Evolutionary conservation across 176 grass and related monocot genomes (phyloP).

Genomic region (Metroxylon sagu): DNA sequence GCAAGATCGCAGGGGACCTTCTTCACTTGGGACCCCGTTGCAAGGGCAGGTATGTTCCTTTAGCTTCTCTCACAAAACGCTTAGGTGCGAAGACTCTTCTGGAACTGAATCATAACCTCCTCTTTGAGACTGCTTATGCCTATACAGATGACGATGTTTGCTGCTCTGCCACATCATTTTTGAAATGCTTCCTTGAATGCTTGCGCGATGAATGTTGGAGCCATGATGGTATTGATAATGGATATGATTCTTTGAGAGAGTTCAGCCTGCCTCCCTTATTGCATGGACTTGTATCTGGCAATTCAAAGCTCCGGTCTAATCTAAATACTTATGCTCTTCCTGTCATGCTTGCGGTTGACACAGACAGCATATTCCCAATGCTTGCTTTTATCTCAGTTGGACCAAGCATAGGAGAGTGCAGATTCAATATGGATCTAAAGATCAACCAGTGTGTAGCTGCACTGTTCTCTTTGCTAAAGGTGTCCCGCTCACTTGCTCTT

Average conservation of each 20-base stretch:
- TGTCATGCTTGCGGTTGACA: slow-evolving; percentile 53
- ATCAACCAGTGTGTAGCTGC: slow-evolving; percentile 85
- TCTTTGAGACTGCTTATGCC: slow-evolving; percentile 76
- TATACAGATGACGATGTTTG: slow-evolving; percentile 92
- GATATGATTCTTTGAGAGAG: slow-evolving; percentile 61
- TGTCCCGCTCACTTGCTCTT: slow-evolving; percentile 72
- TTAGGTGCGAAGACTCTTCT: slow-evolving; percentile 81
- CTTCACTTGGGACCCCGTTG: slow-evolving; percentile 61
- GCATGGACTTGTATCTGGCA: slow-evolving; percentile 60
- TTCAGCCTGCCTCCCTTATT: slow-evolving; percentile 75
- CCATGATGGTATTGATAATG: slow-evolving; percentile 68
- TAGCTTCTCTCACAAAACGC: slow-evolving; percentile 83
- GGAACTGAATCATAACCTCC: slow-evolving; percentile 57
- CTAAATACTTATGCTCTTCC: slow-evolving; percentile 89
- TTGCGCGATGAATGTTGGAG: slow-evolving; percentile 90
- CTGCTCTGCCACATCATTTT: slow-evolving; percentile 77
- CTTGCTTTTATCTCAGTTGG: slow-evolving; percentile 86
- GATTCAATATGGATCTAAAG: slow-evolving; percentile 40
- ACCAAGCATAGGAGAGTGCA: slow-evolving; percentile 31
- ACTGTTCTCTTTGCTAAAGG: slow-evolving; percentile 80
- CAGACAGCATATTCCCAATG: slow-evolving; percentile 93
- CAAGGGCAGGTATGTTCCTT: slow-evolving; percentile 88
- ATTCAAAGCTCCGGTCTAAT: slow-evolving; percentile 89
- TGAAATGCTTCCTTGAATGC: slow-evolving; percentile 80
- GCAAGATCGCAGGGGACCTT: slow-evolving; percentile 63